These are phyloP conservation scores for Priceomyces melissophilus DNA, from an alignment of 805 yeast genomes.

Conservation along the genomic window DNA sequence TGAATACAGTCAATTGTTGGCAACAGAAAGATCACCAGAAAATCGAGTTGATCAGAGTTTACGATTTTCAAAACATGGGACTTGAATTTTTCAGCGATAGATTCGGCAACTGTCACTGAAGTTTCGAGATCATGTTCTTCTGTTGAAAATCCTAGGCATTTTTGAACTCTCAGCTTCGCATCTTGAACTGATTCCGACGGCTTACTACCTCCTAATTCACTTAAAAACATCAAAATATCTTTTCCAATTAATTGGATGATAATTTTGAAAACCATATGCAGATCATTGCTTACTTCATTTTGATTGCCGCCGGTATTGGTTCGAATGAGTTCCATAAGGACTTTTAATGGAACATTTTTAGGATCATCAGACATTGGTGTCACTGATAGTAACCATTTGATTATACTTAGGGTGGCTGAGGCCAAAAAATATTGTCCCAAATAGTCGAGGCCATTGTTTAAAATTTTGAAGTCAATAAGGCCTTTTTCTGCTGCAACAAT, in stretches of 20 bases:
- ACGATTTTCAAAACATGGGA: slow-evolving; percentile 2
- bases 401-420: slow-evolving; percentile 41
- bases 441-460: slow-evolving; percentile 80
- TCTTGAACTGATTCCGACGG: slow-evolving; percentile 10
- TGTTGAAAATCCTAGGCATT: neutral
- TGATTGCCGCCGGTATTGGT: slow-evolving; percentile 15
- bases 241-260: slow-evolving; percentile 23
- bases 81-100: slow-evolving; percentile 7
- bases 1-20: slow-evolving; percentile 5
- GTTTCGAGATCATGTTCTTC: neutral
- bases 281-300: slow-evolving; percentile 13
- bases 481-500: slow-evolving; percentile 56
- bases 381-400: slow-evolving; percentile 27
- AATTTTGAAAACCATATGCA: slow-evolving; percentile 19
- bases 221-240: slow-evolving; percentile 13
- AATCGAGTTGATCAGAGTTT: neutral
- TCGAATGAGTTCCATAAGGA: slow-evolving; percentile 24
- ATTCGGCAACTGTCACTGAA: neutral
- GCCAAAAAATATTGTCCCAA: slow-evolving; percentile 77
- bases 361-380: slow-evolving; percentile 11
- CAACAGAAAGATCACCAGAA: slow-evolving; percentile 1
- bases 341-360: slow-evolving; percentile 13
- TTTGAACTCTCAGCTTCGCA: slow-evolving; percentile 8
- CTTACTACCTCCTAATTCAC: slow-evolving; percentile 10
- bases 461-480: slow-evolving; percentile 53